Evolutionary conservation across 2,329 filamentous ascomycete species (phyloP).

Genomic region (Ilyonectria destructans): DNA sequence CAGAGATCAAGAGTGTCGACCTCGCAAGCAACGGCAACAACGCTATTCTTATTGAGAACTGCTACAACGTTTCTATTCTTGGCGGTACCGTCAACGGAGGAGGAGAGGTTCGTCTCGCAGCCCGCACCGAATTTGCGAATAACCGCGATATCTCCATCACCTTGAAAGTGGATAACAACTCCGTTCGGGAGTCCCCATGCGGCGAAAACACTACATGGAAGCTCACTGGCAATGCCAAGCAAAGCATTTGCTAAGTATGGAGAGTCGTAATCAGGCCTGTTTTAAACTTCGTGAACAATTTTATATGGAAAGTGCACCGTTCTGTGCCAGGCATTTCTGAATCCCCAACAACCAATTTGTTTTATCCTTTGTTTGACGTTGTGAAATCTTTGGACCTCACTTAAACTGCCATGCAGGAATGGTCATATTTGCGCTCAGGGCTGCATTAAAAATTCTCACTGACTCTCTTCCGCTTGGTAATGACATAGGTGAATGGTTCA

Average conservation of each 20-base stretch:
- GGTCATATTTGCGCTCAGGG: too few species aligned
- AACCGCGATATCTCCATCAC: conserved; percentile 67
- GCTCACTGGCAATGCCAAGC: conserved; percentile 62
- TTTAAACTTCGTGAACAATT: too few species aligned
- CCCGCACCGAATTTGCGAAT: conserved; percentile 69
- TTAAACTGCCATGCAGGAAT: too few species aligned
- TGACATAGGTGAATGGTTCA: too few species aligned
- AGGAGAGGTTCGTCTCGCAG: conserved; percentile 69
- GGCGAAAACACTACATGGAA: conserved; percentile 68
- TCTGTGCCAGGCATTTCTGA: too few species aligned
- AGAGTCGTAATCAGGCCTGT: too few species aligned
- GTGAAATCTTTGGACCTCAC: too few species aligned
- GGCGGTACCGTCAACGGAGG: conserved; percentile 69
- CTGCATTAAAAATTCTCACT: too few species aligned
- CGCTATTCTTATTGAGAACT: conserved; percentile 73
- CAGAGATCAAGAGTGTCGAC: conserved; percentile 65
- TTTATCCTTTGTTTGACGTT: too few species aligned
- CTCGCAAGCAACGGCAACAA: conserved; percentile 70
- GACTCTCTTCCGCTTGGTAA: too few species aligned
- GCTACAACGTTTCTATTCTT: conserved; percentile 68
- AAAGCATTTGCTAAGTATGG: conserved; percentile 58
- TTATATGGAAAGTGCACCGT: too few species aligned
- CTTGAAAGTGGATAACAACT: conserved; percentile 64
- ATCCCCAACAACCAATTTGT: too few species aligned
- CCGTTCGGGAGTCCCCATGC: conserved; percentile 70